Evolutionary conservation across 1,139 yeast species (phyloP), one percentile per base, ranked within the genome.

Genomic region (Yamadazyma taylorii): DNA sequence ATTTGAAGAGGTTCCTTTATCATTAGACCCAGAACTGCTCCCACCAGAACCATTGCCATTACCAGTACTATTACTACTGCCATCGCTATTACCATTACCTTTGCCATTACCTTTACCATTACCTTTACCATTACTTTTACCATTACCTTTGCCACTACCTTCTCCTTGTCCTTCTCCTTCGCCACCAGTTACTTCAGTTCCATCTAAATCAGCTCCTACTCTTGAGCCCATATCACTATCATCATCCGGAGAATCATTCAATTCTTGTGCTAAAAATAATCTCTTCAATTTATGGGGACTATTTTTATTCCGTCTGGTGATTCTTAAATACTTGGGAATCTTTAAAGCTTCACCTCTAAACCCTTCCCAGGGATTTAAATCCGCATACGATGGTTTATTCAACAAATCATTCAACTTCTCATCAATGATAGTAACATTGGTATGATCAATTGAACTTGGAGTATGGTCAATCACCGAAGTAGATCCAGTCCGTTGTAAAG

Each of bases 231-330:
- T 23, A 15, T 34, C 39, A n/a, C 13, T 34, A 1, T 33, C 35
- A 25, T 36, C 40, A 7, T 34, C 32, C 10, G 32, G 14, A 12
- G 43, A 46, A 16, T 42, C 55, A 39, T 69, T 66, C 42, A 89
- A 63, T 58, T 88, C 95, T 58, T 89, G 97, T 1, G 96, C 95
- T 30, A 88, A 62, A 48, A 89, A 87, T 34, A 88, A 56, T 41
- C 83, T 66, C 47, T 75, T 75, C 42, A 81, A 63, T 29, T 64
- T 56, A 24, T 61, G 63, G 2, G 79, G 71, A 33, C 78, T 65
- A 35, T 60, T 61, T 39, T 65, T 69, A 41, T 71, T 65, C 41
- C 68, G 72, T 43, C 70, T 68, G 42, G 68, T 65, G 3, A 72
- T 60, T 50, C 71, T 75, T 33, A 79, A 61, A 51, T 81, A 78